Base-by-base conservation (phyloP, 2,329 filamentous ascomycete species). In the Grosmannia penicillata region DNA sequence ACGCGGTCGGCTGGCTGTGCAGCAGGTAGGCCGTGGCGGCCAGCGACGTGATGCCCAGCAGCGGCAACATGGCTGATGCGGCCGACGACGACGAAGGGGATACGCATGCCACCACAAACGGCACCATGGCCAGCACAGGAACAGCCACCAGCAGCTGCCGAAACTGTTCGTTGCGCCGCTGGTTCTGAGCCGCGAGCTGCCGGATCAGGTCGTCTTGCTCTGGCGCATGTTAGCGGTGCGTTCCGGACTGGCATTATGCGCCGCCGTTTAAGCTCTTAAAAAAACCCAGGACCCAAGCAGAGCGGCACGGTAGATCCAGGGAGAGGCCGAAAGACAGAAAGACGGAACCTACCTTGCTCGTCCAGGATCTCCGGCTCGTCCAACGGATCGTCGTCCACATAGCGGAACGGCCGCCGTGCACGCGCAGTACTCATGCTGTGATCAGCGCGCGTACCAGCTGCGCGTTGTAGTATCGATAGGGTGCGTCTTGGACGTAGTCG, bases 321-420 rank as follows among this genome's bases (percentile, higher is more conserved):
- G n/a, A n/a, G n/a, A n/a, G n/a, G n/a, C n/a, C n/a, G n/a, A n/a
- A n/a, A n/a, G n/a, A n/a, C n/a, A n/a, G n/a, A n/a, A n/a, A n/a
- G n/a, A n/a, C n/a, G 36, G 28, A 6, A 30, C 46, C 37, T 54
- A 78, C 79, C 79, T 68, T 87, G 70, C 58, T 87, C 82, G 54
- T 91, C 84, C 43, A 91, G 63, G 39, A 75, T 71, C 47, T 76
- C 69, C 11, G 71, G 68, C 23, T 65, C 58, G 53, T 69, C 65
- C 26, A 70, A 64, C 38, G 56, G 54, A 47, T 66, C 63, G 49
- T 80, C 75, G 40, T 63, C 58, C 5, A 80, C 80, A 59, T 89
- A 91, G 43, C 70, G 72, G 59, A 93, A 91, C 8, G 82, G 79
- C 50, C 72, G 79, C 51, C 86, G 78, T 32, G 91, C 63, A 45